A percentile compares a stretch with the other conserved stretches of the same genome.
These are phyloP conservation scores for Centaurea solstitialis DNA, from an alignment of 129 eudicot species.

Conservation along the genomic window DNA sequence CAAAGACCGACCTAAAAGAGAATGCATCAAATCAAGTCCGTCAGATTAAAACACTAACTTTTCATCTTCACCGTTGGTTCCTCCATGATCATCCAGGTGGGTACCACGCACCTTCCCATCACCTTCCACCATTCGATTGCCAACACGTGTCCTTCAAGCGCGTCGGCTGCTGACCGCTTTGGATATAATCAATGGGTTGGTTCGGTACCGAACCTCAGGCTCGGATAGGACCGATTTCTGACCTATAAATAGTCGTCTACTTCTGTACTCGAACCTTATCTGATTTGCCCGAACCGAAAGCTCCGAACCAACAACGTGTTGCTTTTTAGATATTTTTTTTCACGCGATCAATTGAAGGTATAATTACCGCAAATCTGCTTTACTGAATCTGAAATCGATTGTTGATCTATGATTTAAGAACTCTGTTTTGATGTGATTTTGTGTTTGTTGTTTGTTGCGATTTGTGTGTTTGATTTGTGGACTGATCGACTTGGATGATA, in stretches of 20 bases:
- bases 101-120: slow-evolving; percentile 34
- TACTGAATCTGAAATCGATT: slow-evolving; percentile 8
- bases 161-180: slow-evolving; percentile 31
- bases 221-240: neutral
- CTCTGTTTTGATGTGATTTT: slow-evolving; percentile 6
- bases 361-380: slow-evolving; percentile 6
- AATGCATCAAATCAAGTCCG: neutral
- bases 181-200: neutral
- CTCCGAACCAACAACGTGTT: slow-evolving; percentile 11
- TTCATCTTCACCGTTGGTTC: slow-evolving; percentile 17
- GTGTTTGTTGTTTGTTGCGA: neutral
- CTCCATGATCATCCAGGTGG: slow-evolving; percentile 27
- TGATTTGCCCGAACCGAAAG: slow-evolving; percentile 33
- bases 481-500: slow-evolving; percentile 5
- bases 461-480: too few species aligned
- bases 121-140: slow-evolving; percentile 18
- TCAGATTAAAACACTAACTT: slow-evolving; percentile 2
- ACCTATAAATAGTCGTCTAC: slow-evolving; percentile 25
- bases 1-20: neutral
- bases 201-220: slow-evolving; percentile 29
- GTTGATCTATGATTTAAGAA: neutral
- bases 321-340: slow-evolving; percentile 32
- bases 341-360: slow-evolving; percentile 25
- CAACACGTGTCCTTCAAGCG: slow-evolving; percentile 30
- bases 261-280: slow-evolving; percentile 3